Base-by-base conservation (phyloP, 2,329 filamentous ascomycete species). In the Microcyclosporella mali region DNA sequence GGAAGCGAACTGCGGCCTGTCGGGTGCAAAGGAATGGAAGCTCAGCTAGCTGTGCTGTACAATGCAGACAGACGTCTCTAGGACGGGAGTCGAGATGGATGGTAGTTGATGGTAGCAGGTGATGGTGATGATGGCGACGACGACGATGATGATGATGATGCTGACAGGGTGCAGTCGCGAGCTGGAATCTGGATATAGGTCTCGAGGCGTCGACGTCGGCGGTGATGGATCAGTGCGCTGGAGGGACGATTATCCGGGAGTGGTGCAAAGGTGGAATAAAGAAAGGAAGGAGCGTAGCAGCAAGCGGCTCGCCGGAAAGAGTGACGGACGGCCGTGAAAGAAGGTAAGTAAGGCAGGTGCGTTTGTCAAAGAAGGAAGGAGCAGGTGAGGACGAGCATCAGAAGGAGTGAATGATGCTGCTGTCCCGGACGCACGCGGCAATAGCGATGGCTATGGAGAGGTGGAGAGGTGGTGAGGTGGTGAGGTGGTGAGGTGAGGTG, bases 391-490 rank as follows among this genome's bases (percentile, higher is more conserved):
- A 45, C 48, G 52, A 55, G 53, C 57, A 56, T 52, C 57, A 58
- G 49, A 60, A 58, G 47, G 58, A 60, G 52, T 58, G 58, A 41
- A 52, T 57, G 56, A 54, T 53, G 53, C 52, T 52, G 43, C 40
- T 16, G 44, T 42, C 39, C 37, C 43, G 41, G 33, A 41, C n/a
- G 32, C 38, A 29, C 33, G 34, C 11, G 36, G 38, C 32, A 36
- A 37, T 34, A 44, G 32, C 32, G 45, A 36, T 36, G 35, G 46
- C 29, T 38, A 43, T 32, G 41, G 44, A 15, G 39, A 42, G 32
- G 35, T 27, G 43, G 19, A 28, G 30, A 33, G 32, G 49, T 40
- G 42, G 38, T 36, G 46, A 38, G 41, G n/a, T n/a, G n/a, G n/a
- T n/a, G 19, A 29, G 21, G 36, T 38, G 21, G 36, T 38, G 25